Conservation (phyloP, 1,284 basidiomycete species). For the Pseudozyma flocculosa region DNA sequence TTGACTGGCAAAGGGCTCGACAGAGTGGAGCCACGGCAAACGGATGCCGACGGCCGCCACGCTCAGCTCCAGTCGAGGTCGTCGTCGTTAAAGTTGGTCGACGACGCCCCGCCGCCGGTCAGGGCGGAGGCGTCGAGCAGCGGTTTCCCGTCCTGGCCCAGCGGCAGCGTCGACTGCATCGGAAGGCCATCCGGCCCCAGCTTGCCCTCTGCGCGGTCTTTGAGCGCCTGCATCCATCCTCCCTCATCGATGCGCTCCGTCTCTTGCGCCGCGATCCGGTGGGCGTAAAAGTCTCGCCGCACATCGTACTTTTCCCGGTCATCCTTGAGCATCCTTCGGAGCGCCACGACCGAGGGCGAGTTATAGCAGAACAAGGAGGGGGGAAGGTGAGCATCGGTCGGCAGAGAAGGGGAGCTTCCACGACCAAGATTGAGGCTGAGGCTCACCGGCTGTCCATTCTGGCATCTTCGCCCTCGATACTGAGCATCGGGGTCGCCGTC, state of each 20-base stretch:
- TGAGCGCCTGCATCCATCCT: constrained; percentile 41
- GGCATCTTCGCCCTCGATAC: constrained; percentile 86
- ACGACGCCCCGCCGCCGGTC: not conserved
- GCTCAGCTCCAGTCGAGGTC: constrained; percentile 49
- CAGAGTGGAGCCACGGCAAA: too few species aligned
- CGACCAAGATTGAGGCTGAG: too few species aligned
- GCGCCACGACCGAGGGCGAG: not conserved
- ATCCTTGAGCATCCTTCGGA: constrained; percentile 73
- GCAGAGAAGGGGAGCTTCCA: too few species aligned
- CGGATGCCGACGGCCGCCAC: too few species aligned
- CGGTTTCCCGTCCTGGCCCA: constrained; percentile 19
- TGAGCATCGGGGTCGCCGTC: constrained; percentile 78
- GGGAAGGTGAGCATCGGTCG: too few species aligned
- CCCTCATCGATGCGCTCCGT: constrained; percentile 50
- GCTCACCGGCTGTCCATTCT: constrained; percentile 78
- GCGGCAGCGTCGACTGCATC: constrained; percentile 10
- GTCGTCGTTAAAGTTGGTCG: constrained; percentile 40
- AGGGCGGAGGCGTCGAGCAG: constrained; percentile 15
- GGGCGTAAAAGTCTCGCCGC: constrained; percentile 63
- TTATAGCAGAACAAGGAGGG: constrained; percentile 7
- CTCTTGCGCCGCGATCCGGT: constrained; percentile 25
- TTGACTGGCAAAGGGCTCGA: too few species aligned
- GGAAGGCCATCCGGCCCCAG: constrained; percentile 28
- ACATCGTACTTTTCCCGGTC: constrained; percentile 66
- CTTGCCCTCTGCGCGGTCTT: constrained; percentile 32